Base-by-base conservation (phyloP, 768 basidiomycete genomes). In the Russula olivacea region DNA sequence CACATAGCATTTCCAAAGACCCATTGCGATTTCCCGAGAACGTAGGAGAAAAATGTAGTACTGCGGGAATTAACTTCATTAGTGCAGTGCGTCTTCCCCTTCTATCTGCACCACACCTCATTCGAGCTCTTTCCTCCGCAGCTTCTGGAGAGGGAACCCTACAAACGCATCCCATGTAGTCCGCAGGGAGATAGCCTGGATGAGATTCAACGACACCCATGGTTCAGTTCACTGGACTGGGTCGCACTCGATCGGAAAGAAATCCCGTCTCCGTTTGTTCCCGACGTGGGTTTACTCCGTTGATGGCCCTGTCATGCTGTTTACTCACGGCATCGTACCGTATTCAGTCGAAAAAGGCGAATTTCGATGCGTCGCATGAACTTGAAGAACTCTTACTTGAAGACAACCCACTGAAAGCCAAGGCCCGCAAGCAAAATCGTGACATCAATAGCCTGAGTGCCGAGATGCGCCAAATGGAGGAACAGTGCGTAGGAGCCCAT, bases 281-380 rank as follows among this genome's bases (percentile, higher is more conserved):
- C 96, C 41, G 96, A 98, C 67, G 88, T 89, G 72, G 68, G 85
- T 78, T 15, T 41, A 28, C 43, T 62, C 58, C 11, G 11, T 12
- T 47, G 21, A 21, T 50, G n/a, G 8, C 25, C 51, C 45, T 58
- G 45, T 57, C 21, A 23, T 58, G 56, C 61, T 62, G 34, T 65
- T 63, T 38, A 59, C 67, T 59, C 50, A 63, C 48, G 51, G 38
- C 36, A 40, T 51, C 55, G 11, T 45, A 15, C 34, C n/a, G n/a
- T 56, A 14, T 52, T 14, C 71, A 98, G 95, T 87, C 88, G n/a
- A 98, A 98, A 78, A 97, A 97, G 75, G 93, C 96, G 34, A 98
- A 99, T 74, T 99, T 99, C 72, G 96, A 99, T 72, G 95, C 96
- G 30, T 98, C 96, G 14, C 95, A 98, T 71, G 96, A 99, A 74